Percentiles rank a stretch among this genome's conserved stretches.
These are phyloP conservation scores for Macadamia tetraphylla DNA, from an alignment of 164 flowering plant species.

Conservation along the genomic window DNA sequence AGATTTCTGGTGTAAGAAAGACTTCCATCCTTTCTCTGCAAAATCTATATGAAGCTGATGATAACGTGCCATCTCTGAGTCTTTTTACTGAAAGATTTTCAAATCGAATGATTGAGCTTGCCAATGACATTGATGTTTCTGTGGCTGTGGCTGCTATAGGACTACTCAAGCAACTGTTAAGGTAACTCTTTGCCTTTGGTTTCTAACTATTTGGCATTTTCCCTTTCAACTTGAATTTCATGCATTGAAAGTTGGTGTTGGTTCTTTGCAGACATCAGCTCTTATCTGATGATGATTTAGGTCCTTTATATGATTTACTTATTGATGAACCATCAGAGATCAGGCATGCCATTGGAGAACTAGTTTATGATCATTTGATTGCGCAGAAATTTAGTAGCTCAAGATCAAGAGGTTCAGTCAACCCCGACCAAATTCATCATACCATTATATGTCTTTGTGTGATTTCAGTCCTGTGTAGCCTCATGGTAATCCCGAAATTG, in stretches of 20 bases:
- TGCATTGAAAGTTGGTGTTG: conserved; percentile 4
- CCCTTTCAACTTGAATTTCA: background rate
- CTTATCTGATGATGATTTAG: conserved; percentile 82
- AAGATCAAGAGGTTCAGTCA: conserved; percentile 43
- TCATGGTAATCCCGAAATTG: conserved; percentile 3
- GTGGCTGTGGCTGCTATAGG: conserved; percentile 98
- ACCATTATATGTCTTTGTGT: background rate
- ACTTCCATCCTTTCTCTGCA: conserved; percentile 85
- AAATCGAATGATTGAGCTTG: conserved; percentile 93
- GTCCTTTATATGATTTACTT: conserved; percentile 87
- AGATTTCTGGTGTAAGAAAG: conserved; percentile 95
- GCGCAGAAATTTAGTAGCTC: conserved; percentile 82
- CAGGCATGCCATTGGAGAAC: conserved; percentile 90
- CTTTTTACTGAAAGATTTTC: conserved; percentile 94
- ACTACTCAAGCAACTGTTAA: conserved; percentile 81
- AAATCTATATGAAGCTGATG: conserved; percentile 91
- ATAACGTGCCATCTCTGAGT: conserved; percentile 83
- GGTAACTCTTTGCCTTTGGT: conserved; percentile 43
- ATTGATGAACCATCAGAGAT: conserved; percentile 91
- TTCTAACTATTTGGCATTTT: background rate
- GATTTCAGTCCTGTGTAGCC: background rate
- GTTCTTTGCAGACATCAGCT: conserved; percentile 76
- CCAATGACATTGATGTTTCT: conserved; percentile 94
- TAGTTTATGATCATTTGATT: conserved; percentile 96
- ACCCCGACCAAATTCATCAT: background rate